Percentiles rank a stretch among this genome's conserved stretches.
Evolutionary conservation across 2,329 filamentous ascomycete genomes (phyloP).

Genomic region (Lecanicillium sp.): DNA sequence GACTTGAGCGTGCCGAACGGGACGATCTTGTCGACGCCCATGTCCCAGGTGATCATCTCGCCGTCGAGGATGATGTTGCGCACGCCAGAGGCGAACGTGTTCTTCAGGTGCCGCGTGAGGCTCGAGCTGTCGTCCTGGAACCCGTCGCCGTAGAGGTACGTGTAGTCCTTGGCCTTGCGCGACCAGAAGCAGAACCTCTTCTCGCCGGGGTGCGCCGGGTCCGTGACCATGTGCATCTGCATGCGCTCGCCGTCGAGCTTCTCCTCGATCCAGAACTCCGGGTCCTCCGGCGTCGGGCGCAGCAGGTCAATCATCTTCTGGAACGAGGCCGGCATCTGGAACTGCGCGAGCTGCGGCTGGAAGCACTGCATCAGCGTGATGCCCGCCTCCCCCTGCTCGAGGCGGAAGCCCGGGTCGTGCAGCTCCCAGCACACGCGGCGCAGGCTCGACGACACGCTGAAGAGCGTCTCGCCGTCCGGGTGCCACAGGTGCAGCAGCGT

Average conservation of each 20-base stretch:
- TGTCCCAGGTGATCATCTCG: conserved; percentile 99
- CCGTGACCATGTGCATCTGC: conserved; percentile 86
- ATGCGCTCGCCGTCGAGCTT: conserved; percentile 96
- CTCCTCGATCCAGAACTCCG: conserved; percentile 93
- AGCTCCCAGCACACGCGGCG: conserved; percentile 93
- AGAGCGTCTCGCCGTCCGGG: conserved; percentile 68
- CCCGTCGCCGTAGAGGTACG: conserved; percentile 80
- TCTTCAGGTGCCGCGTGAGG: conserved; percentile 70
- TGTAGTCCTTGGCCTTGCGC: conserved; percentile 92
- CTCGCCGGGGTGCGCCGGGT: conserved; percentile 61
- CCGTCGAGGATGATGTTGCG: conserved; percentile 88
- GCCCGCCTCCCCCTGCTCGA: conserved; percentile 69
- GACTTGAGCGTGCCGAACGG: conserved; percentile 92
- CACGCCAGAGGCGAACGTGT: conserved; percentile 72
- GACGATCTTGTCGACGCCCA: conserved; percentile 74
- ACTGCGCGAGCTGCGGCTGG: conserved; percentile 90
- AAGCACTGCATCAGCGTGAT: conserved; percentile 90
- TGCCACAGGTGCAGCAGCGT: conserved; percentile 83
- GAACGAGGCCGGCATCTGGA: conserved; percentile 73
- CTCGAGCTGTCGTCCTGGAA: conserved; percentile 69
- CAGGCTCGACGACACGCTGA: conserved; percentile 86
- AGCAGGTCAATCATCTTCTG: conserved; percentile 69
- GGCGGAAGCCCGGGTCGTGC: conserved; percentile 61
- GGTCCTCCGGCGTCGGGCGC: conserved; percentile 61
- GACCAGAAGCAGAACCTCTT: conserved; percentile 85